Evolutionary conservation across 176 grass and related monocot species (phyloP).

Genomic region (Echinochloa phyllopogon): DNA sequence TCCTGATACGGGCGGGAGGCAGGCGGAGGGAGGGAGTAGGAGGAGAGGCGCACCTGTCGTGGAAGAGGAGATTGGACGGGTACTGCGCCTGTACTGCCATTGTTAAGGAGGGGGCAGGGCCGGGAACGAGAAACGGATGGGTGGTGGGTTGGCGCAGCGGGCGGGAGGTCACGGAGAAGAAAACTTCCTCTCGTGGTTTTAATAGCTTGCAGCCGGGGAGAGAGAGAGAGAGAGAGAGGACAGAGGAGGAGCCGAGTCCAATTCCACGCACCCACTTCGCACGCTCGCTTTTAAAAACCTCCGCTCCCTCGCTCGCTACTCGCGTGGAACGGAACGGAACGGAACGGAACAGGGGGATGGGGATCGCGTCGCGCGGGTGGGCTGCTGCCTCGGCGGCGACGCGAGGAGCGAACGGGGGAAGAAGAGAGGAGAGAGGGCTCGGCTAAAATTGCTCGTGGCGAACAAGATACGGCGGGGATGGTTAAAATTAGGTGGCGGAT

Average conservation of each 20-base stretch:
- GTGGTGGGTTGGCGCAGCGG: slow-evolving; percentile 50
- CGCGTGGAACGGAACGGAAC: slow-evolving; percentile 17
- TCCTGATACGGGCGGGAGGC: not conserved
- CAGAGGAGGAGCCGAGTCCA: slow-evolving; percentile 55
- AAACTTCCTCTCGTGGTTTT: slow-evolving; percentile 60
- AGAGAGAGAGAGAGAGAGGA: no score
- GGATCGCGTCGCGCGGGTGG: not conserved
- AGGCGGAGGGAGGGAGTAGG: not conserved
- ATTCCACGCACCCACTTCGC: slow-evolving; percentile 51
- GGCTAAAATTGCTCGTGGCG: slow-evolving; percentile 42
- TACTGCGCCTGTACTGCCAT: slow-evolving; percentile 79
- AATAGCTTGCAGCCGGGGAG: slow-evolving; percentile 3
- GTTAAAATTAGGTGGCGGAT: slow-evolving; percentile 50
- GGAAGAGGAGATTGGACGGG: slow-evolving; percentile 66
- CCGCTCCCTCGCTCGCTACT: not conserved
- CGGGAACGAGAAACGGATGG: slow-evolving; percentile 42
- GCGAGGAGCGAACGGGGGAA: not conserved
- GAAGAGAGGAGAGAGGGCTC: slow-evolving; percentile 26
- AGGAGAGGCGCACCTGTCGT: slow-evolving; percentile 58
- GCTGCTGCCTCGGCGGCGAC: not conserved
- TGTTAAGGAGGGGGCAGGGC: slow-evolving; percentile 31
- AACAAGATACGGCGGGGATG: not conserved
- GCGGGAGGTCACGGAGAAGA: slow-evolving; percentile 49
- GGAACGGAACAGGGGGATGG: slow-evolving; percentile 5
- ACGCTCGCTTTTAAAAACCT: slow-evolving; percentile 51